A percentile compares a stretch with the other conserved stretches of the same genome.
Conservation (phyloP, 2,329 filamentous ascomycete genomes). For the Neurospora crassa region DNA sequence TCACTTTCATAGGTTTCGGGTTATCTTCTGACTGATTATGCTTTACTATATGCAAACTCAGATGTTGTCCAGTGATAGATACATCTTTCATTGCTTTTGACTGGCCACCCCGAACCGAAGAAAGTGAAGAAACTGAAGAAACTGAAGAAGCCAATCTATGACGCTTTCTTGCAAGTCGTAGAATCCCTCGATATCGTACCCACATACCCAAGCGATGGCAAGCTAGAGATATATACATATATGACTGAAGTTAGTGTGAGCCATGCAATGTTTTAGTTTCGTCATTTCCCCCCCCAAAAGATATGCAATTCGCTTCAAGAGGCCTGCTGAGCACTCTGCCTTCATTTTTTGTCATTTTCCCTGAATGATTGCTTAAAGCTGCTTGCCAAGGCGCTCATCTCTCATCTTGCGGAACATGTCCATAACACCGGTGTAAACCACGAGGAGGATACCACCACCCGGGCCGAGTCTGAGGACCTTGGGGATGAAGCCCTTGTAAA, state of each 20-base stretch:
- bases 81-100: not conserved
- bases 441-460: conserved; percentile 62
- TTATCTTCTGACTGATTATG: not conserved
- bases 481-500: conserved; percentile 97
- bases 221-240: not conserved
- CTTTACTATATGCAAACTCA: not conserved
- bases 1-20: not conserved
- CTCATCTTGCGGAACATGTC: conserved; percentile 75
- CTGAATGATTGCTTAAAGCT: not conserved
- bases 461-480: conserved; percentile 78
- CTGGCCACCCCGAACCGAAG: not conserved
- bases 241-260: not conserved
- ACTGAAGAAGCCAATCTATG: not conserved
- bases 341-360: not conserved
- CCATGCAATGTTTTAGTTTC: not conserved
- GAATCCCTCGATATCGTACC: not conserved
- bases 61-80: not conserved
- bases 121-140: not conserved
- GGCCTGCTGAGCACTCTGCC: not conserved
- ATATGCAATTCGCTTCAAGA: not conserved
- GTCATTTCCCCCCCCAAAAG: not conserved
- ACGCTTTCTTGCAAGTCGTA: not conserved
- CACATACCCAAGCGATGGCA: not conserved
- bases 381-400: conserved; percentile 10
- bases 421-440: conserved; percentile 81